Conservation (phyloP, 208 protist species). For the Sergeia podlipaevii region DNA sequence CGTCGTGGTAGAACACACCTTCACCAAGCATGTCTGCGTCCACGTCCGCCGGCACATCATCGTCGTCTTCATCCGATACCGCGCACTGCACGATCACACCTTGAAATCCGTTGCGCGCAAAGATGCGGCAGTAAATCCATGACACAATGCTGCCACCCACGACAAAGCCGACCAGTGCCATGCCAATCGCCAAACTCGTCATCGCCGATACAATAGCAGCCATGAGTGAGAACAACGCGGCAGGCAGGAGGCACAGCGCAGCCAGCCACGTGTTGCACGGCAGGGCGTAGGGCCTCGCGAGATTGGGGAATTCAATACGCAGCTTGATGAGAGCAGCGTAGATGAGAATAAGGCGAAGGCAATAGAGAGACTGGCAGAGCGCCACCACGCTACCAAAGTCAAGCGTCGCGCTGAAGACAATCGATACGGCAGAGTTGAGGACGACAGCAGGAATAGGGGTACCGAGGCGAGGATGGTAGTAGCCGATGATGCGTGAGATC, state of each 20-base stretch:
- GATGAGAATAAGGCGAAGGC: constrained; percentile 75
- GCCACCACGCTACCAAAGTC: constrained; percentile 77
- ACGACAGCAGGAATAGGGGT: constrained; percentile 76
- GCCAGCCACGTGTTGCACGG: constrained; percentile 60
- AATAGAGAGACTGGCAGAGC: constrained; percentile 77
- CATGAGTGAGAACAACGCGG: constrained; percentile 57
- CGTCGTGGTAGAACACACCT: constrained; percentile 20
- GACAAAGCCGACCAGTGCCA: constrained; percentile 54
- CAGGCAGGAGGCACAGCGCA: constrained; percentile 51
- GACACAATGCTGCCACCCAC: constrained; percentile 45
- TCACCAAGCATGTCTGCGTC: constrained; percentile 13
- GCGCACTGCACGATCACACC: constrained; percentile 78
- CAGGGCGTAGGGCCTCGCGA: constrained; percentile 70
- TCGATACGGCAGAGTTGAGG: constrained; percentile 60
- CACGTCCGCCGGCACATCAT: constrained; percentile 14
- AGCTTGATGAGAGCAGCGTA: constrained; percentile 68
- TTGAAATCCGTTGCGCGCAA: constrained; percentile 73
- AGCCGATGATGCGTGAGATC: constrained; percentile 70
- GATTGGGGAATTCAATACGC: constrained; percentile 66
- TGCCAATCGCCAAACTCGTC: constrained; percentile 50
- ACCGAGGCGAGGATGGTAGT: constrained; percentile 79
- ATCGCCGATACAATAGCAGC: constrained; percentile 60
- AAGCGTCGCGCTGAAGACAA: constrained; percentile 55
- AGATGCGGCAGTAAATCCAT: constrained; percentile 71
- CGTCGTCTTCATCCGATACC: constrained; percentile 33